Base-by-base conservation (phyloP, 1,139 yeast genomes). In the Kodamaea plutei region DNA sequence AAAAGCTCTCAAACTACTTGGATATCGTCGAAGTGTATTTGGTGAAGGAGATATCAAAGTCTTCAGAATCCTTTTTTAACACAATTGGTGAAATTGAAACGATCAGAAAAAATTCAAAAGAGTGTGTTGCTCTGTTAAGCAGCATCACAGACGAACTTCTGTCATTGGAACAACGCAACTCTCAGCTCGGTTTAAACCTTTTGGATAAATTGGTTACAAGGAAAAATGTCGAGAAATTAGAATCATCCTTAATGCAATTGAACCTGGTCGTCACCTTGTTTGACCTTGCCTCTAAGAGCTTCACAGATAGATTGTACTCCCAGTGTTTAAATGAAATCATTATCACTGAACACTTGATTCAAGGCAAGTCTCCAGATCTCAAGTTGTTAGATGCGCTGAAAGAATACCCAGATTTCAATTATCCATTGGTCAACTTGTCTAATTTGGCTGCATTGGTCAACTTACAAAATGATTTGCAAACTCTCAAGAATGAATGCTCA, bases 21-120 rank as follows among this genome's bases (percentile, higher is more conserved):
- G 98, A 91, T 54, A 68, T 79, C 1, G 89, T 91, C 1, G 98
- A 91, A 54, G 64, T 84, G 25, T 79, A 83, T 41, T 61, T 91
- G 28, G 83, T 89, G 13, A 70, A 75, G 28, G 96, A 89, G 52
- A 88, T 91, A 22, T 82, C 95, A 8, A 76, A 76, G 43, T 82
- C 95, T 0, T 84, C 96, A 0, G 77, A 78, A 37, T 79, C 89
- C 4, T 91, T 91, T 51, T 88, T 89, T 56, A 76, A 76, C 31
- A 89, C 96, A 1, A 62, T 93, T 35, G 88, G 79, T 34, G 95
- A 85, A 44, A 71, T 93, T 37, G 72, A 76, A 42, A 67, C 64
- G 7, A 79, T 91, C 27, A 76, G 79, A 34, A 51, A 52, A 2
- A 76, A 76, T 40, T 77, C 93, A 0, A 57, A 66, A 6, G 52